These are phyloP conservation scores for Dipteronia dyeriana DNA, from an alignment of 345 rosid species.

Conservation along the genomic window DNA sequence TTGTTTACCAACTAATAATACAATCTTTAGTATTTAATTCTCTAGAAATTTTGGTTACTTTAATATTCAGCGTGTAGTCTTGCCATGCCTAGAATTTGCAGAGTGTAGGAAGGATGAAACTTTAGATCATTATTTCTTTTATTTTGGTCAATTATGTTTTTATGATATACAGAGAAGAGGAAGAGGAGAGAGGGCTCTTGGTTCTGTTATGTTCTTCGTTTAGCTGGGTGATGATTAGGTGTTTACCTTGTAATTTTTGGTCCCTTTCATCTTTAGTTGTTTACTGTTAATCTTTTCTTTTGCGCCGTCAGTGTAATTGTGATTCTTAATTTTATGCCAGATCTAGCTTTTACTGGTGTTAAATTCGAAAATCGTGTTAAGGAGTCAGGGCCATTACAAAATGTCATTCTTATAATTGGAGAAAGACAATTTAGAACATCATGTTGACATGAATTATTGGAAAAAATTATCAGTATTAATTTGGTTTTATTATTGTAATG, in stretches of 20 bases:
- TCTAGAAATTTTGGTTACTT: no score
- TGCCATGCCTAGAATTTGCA: no score
- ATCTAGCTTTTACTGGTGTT: constrained; percentile 3
- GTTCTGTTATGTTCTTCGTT: neutral
- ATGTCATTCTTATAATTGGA: neutral
- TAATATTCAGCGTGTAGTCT: no score
- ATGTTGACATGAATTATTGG: no score
- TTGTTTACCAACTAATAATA: no score
- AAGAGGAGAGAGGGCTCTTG: neutral
- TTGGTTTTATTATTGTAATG: neutral
- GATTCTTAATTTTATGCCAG: neutral
- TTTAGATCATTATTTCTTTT: no score
- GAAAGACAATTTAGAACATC: neutral
- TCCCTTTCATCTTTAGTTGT: neutral
- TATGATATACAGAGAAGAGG: no score
- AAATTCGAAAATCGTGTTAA: neutral
- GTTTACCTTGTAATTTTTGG: neutral
- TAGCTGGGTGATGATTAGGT: neutral
- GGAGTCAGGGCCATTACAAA: neutral
- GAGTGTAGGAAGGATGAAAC: no score
- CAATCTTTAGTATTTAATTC: no score
- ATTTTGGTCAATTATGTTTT: no score
- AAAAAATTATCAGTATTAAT: neutral
- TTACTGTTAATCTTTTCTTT: neutral
- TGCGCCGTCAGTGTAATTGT: neutral